Base-by-base conservation (phyloP, 768 basidiomycete species). In the Pisolithus marmoratus region DNA sequence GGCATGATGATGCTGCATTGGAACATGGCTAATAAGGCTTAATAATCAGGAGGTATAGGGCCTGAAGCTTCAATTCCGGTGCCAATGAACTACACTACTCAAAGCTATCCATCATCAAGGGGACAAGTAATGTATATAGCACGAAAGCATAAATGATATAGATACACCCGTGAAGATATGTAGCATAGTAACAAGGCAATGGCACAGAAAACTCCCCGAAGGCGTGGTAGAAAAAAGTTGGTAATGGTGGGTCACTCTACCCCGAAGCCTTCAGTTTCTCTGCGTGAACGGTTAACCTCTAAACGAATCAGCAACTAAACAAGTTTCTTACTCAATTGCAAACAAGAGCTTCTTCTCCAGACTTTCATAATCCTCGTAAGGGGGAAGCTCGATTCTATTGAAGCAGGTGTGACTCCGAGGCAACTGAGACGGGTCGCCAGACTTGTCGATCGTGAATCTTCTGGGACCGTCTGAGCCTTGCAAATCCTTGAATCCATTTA, bases 351-450 rank as follows among this genome's bases (percentile, higher is more conserved):
- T 94, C 64, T 83, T 83, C 68, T 95, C 92, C 54, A 95, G 68
- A 60, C 82, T 87, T 67, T 90, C 85, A 61, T 89, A 91, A 64
- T 90, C 87, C 59, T 89, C 81, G 65, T 96, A 96, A 15, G 91
- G 87, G 1, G 93, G 93, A 22, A 96, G 70, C 64, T 96, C 93
- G 46, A 91, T 72, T 46, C 86, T 73, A 65, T 95, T 95, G 78
- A 96, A 95, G 70, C 94, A 96, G 2, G 93, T 96, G 66, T 95
- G 94, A 59, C 85, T 87, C 64, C 94, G 82, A 2, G 94, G 94
- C 46, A 96, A 67, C 43, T 91, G 90, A 14, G 79, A 82, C 11
- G 91, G 86, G 64, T 95, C 93, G 5, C 94, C 94, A 20, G 85
- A 87, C 70, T 95, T 95, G 71, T 96, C 93, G 54, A 96, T 94